Conservation (phyloP, 306 rosid genomes). For the Cucurbita ficifolia region DNA sequence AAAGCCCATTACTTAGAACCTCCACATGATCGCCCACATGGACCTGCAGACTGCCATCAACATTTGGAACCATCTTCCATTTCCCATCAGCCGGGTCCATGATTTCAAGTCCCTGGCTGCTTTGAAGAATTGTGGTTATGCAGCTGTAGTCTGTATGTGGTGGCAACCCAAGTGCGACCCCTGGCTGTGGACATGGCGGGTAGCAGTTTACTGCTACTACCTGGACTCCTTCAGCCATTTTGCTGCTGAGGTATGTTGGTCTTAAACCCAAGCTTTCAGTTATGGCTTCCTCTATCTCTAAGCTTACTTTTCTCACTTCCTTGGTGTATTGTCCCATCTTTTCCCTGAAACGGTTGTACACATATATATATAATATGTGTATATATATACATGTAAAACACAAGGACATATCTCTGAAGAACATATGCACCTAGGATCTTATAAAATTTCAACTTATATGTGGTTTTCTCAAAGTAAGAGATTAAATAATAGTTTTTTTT, state of each 20-base stretch:
- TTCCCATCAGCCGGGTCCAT: slow-evolving; percentile 10
- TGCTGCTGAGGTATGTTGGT: slow-evolving; percentile 13
- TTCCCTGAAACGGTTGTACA: slow-evolving; percentile 11
- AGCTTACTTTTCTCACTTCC: slow-evolving; percentile 29
- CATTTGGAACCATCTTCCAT: slow-evolving; percentile 12
- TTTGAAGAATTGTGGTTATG: slow-evolving; percentile 31
- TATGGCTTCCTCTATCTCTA: slow-evolving; percentile 22
- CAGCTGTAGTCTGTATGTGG: slow-evolving; percentile 49
- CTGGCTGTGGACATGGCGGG: slow-evolving; percentile 35
- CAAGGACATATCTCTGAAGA: not conserved
- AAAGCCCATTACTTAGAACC: slow-evolving; percentile 24
- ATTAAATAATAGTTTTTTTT: not conserved
- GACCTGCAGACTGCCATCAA: slow-evolving; percentile 16
- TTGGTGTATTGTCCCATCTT: slow-evolving; percentile 33
- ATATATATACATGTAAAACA: not conserved
- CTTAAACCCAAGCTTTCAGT: slow-evolving; percentile 32
- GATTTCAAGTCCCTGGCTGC: slow-evolving; percentile 19
- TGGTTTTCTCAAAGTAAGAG: not conserved
- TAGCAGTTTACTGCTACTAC: slow-evolving; percentile 36
- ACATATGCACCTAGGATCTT: not conserved
- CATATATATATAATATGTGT: not conserved
- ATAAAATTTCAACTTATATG: not conserved
- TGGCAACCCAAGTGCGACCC: slow-evolving; percentile 28
- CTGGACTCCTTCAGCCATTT: slow-evolving; percentile 35
- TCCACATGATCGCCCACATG: slow-evolving; percentile 29